These are phyloP conservation scores for Herpotrichia juniperi DNA, from an alignment of 2,329 filamentous ascomycete species.

Conservation along the genomic window DNA sequence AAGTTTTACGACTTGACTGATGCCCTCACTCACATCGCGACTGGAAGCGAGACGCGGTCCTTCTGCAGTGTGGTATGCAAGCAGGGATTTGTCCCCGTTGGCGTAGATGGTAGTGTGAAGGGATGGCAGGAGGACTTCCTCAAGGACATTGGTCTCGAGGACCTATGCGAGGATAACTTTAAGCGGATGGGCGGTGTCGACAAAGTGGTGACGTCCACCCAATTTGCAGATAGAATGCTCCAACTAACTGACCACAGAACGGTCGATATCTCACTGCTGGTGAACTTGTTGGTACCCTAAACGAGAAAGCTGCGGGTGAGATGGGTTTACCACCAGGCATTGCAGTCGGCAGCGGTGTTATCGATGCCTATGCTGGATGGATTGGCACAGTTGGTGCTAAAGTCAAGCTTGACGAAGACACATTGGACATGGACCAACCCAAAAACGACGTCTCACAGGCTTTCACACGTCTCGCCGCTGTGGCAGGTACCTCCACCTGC, in stretches of 20 bases:
- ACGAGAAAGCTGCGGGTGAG: conserved; percentile 79
- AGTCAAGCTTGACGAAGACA: conserved; percentile 73
- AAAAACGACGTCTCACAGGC: conserved; percentile 91
- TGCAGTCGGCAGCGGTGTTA: conserved; percentile 93
- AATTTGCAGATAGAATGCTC: conserved; percentile 21
- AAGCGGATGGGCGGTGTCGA: conserved; percentile 93
- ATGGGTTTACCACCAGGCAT: conserved; percentile 87
- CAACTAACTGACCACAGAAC: conserved; percentile 68
- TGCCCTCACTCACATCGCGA: conserved; percentile 91
- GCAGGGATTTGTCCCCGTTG: conserved; percentile 95
- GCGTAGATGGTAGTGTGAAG: conserved; percentile 95
- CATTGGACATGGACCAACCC: conserved; percentile 69
- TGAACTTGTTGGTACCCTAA: conserved; percentile 85
- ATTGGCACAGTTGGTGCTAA: conserved; percentile 98
- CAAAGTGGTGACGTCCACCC: conserved; percentile 77
- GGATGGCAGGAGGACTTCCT: conserved; percentile 98
- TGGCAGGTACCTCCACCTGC: conserved; percentile 96
- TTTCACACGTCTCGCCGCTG: conserved; percentile 89
- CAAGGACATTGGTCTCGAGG: conserved; percentile 81
- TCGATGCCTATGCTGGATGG: conserved; percentile 98
- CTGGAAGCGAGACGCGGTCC: conserved; percentile 87
- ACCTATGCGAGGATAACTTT: conserved; percentile 85
- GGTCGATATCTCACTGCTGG: conserved; percentile 90
- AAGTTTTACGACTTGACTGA: conserved; percentile 97
- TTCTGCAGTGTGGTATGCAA: conserved; percentile 98